Conservation (phyloP, 192 early-diverging fungal species). For the Neocallimastix lanati region DNA sequence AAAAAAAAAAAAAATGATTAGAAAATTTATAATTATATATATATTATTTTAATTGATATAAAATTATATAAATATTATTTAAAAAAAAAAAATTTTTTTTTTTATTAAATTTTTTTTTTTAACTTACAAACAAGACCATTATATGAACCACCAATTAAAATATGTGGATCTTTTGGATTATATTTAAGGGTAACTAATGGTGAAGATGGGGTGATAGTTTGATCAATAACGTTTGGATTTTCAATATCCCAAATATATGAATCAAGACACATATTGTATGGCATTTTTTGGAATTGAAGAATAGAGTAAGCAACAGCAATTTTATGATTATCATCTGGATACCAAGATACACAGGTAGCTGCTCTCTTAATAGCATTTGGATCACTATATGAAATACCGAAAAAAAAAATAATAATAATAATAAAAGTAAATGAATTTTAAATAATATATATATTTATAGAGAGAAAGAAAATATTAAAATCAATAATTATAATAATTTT, state of each 20-base stretch:
- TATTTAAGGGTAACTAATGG: constrained; percentile 37
- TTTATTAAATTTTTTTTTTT: background rate
- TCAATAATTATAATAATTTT: no score
- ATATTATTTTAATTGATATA: no score
- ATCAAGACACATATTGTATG: constrained; percentile 28
- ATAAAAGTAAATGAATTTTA: no score
- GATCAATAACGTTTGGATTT: constrained; percentile 37
- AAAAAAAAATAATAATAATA: no score
- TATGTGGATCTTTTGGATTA: constrained; percentile 46
- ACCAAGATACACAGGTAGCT: constrained; percentile 33
- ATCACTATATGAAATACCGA: no score
- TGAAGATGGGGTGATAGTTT: constrained; percentile 24
- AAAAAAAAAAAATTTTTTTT: no score
- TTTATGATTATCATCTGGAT: constrained; percentile 41
- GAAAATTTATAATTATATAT: background rate
- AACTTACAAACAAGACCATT: constrained; percentile 30
- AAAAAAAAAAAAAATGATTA: constrained; percentile 1
- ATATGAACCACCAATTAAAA: constrained; percentile 38
- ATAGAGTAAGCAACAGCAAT: constrained; percentile 39
- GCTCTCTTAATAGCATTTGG: constrained; percentile 28
- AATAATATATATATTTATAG: no score
- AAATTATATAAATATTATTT: no score
- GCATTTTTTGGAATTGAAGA: constrained; percentile 32
- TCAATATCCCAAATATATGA: constrained; percentile 50
- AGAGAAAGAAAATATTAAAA: no score